Evolutionary conservation across 805 yeast genomes (phyloP).

Genomic region (Hagleromyces aurorensis): DNA sequence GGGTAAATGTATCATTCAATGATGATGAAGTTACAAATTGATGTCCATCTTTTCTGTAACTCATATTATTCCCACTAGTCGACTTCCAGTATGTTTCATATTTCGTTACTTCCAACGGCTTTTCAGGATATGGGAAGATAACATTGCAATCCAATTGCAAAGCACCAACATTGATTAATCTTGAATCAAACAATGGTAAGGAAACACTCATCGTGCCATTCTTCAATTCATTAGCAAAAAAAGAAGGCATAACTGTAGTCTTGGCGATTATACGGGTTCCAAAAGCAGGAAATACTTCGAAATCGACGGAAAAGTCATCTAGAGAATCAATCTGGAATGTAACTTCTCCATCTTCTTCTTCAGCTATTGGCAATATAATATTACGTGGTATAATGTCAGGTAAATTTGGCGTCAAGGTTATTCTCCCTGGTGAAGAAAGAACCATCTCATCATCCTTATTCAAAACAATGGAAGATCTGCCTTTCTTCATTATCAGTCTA

Average conservation of each 20-base stretch:
- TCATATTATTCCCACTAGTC: slow-evolving; percentile 44
- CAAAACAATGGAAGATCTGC: slow-evolving; percentile 38
- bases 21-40: slow-evolving; percentile 84
- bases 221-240: slow-evolving; percentile 35
- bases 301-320: slow-evolving; percentile 67
- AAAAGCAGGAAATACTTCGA: slow-evolving; percentile 88
- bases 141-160: slow-evolving; percentile 70
- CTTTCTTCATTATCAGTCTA: slow-evolving; percentile 59
- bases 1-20: slow-evolving; percentile 68
- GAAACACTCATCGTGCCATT: slow-evolving; percentile 31
- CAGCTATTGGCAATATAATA: slow-evolving; percentile 63
- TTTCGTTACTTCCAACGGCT: slow-evolving; percentile 77
- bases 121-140: slow-evolving; percentile 82
- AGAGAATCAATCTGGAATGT: slow-evolving; percentile 80
- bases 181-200: slow-evolving; percentile 73
- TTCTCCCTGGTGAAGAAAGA: slow-evolving; percentile 61
- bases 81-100: slow-evolving; percentile 97
- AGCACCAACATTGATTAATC: slow-evolving; percentile 77
- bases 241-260: slow-evolving; percentile 62
- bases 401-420: slow-evolving; percentile 68
- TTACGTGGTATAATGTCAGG: slow-evolving; percentile 86
- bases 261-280: slow-evolving; percentile 91
- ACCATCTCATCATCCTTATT: slow-evolving; percentile 37
- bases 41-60: slow-evolving; percentile 13
- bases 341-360: slow-evolving; percentile 50